Percentiles rank a stretch among this genome's conserved stretches.
Conservation (phyloP, 1,284 basidiomycete genomes). For the Xerocomus amazonicus region DNA sequence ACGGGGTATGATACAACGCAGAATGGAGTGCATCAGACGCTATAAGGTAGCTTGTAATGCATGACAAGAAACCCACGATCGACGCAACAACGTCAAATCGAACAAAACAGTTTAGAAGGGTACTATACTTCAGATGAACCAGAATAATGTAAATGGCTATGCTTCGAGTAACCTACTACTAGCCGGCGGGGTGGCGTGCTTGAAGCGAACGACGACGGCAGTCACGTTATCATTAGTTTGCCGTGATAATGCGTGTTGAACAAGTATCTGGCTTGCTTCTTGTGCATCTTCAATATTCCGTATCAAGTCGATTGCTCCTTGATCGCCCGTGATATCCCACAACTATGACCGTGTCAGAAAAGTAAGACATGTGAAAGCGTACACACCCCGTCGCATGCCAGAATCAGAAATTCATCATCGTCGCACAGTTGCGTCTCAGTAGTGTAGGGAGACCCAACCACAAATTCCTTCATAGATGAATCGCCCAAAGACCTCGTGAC, state of each 20-base stretch:
- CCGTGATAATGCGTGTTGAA: conserved; percentile 83
- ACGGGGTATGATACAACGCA: neutral
- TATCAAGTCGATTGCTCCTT: conserved; percentile 87
- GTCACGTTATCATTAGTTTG: conserved; percentile 93
- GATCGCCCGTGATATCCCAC: conserved; percentile 96
- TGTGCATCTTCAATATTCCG: conserved; percentile 76
- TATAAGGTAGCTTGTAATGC: conserved; percentile 5
- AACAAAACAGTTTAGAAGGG: conserved; percentile 4
- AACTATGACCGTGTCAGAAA: conserved; percentile 53
- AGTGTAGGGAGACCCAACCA: conserved; percentile 96
- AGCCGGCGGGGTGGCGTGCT: conserved; percentile 24
- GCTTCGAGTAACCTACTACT: conserved; percentile 14
- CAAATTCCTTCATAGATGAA: conserved; percentile 99
- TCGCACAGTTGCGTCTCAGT: conserved; percentile 91
- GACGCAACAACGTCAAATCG: conserved; percentile 1
- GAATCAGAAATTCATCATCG: conserved; percentile 91
- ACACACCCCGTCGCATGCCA: conserved; percentile 97
- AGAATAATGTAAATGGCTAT: conserved; percentile 3
- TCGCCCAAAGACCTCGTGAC: conserved; percentile 97
- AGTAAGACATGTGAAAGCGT: neutral
- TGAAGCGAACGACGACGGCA: conserved; percentile 73
- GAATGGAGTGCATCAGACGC: neutral
- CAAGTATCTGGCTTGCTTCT: conserved; percentile 72
- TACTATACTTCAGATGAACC: neutral
- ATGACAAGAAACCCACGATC: conserved; percentile 3